Evolutionary conservation across 495 filamentous ascomycete species (phyloP).

Genomic region (Astrothelium macrocarpum): DNA sequence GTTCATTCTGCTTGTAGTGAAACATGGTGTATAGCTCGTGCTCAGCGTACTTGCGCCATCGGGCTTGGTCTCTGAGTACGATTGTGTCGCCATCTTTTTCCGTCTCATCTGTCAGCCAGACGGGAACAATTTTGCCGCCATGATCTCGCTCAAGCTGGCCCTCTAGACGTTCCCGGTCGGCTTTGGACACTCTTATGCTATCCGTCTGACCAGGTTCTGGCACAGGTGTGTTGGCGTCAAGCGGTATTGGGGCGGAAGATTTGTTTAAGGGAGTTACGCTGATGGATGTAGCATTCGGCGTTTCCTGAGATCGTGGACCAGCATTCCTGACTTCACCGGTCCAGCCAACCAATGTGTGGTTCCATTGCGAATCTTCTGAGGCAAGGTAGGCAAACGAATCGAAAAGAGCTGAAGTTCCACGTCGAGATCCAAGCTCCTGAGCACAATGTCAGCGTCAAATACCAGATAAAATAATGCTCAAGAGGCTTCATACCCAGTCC

Average conservation of each 20-base stretch:
- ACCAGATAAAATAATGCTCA: not conserved
- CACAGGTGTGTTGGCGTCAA: conserved; percentile 47
- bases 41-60: conserved; percentile 84
- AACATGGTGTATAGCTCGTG: conserved; percentile 80
- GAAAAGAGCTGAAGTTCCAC: conserved; percentile 79
- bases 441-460: conserved; percentile 2
- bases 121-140: conserved; percentile 61
- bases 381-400: conserved; percentile 79
- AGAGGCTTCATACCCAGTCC: conserved; percentile 55
- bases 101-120: conserved; percentile 70
- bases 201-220: conserved; percentile 50
- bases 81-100: conserved; percentile 54
- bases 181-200: conserved; percentile 50
- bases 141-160: conserved; percentile 56
- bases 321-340: conserved; percentile 71
- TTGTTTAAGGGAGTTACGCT: conserved; percentile 40
- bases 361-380: conserved; percentile 64
- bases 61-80: conserved; percentile 61
- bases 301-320: conserved; percentile 21
- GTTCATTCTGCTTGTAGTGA: conserved; percentile 87
- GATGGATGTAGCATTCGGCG: conserved; percentile 13
- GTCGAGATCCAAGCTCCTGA: conserved; percentile 63
- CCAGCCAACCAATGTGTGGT: conserved; percentile 84
- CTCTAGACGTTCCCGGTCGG: conserved; percentile 61
- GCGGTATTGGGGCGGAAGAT: conserved; percentile 60